Percentiles rank a stretch among this genome's conserved stretches.
Conservation (phyloP, 495 filamentous ascomycete species). For the Penicillium lividum region DNA sequence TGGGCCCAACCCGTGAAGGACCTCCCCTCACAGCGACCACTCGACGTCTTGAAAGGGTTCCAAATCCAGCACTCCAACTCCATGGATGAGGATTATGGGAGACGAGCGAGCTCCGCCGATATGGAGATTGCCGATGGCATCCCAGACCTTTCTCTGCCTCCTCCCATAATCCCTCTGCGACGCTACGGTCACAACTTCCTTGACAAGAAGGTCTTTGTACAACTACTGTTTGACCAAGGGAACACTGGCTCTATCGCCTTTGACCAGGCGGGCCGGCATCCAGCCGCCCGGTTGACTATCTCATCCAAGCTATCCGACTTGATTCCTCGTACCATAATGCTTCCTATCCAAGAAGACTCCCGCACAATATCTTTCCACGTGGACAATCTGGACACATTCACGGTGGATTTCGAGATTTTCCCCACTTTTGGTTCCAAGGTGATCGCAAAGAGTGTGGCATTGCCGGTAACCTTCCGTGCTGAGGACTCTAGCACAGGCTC, state of each 20-base stretch:
- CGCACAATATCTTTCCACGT: slow-evolving; percentile 92
- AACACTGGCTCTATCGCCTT: slow-evolving; percentile 75
- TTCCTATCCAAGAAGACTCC: slow-evolving; percentile 95
- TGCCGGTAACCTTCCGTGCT: slow-evolving; percentile 80
- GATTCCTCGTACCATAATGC: slow-evolving; percentile 90
- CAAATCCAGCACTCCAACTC: slow-evolving; percentile 36
- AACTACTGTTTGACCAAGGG: slow-evolving; percentile 79
- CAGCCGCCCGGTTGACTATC: slow-evolving; percentile 91
- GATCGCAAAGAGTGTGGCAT: slow-evolving; percentile 90
- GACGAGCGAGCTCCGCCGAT: slow-evolving; percentile 60
- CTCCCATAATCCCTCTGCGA: slow-evolving; percentile 90
- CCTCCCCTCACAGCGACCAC: slow-evolving; percentile 29
- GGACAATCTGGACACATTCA: slow-evolving; percentile 87
- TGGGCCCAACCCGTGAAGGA: slow-evolving; percentile 49
- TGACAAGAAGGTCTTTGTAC: slow-evolving; percentile 92
- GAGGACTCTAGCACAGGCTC: slow-evolving; percentile 72
- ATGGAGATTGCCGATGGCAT: slow-evolving; percentile 81
- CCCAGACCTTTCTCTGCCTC: slow-evolving; percentile 86
- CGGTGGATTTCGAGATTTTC: slow-evolving; percentile 96
- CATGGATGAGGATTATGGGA: slow-evolving; percentile 39
- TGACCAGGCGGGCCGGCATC: slow-evolving; percentile 94
- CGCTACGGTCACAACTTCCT: slow-evolving; percentile 98
- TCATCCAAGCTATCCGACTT: slow-evolving; percentile 94
- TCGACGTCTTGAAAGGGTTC: slow-evolving; percentile 39
- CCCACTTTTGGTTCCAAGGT: slow-evolving; percentile 96